Evolutionary conservation across 495 filamentous ascomycete species (phyloP).

Genomic region (Margaritispora aquatica): DNA sequence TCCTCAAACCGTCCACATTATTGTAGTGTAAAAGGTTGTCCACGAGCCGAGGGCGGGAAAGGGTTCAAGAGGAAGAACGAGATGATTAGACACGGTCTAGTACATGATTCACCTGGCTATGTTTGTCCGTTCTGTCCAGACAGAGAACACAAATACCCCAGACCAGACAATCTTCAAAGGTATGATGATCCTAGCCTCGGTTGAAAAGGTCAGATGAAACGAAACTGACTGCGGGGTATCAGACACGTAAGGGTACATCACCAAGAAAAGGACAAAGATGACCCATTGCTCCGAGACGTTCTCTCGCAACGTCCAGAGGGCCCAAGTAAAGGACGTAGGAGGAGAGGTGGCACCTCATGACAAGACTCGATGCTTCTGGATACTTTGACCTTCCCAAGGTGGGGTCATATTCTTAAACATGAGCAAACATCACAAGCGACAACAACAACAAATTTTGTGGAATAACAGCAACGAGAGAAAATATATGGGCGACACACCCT

Average conservation of each 20-base stretch:
- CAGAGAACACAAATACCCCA: conserved; percentile 91
- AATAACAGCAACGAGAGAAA: neutral
- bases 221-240: conserved; percentile 55
- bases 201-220: neutral
- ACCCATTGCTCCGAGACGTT: conserved; percentile 56
- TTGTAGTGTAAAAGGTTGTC: conserved; percentile 75
- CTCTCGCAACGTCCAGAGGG: conserved; percentile 73
- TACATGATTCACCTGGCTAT: conserved; percentile 93
- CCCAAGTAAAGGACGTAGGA: conserved; percentile 72
- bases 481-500: neutral
- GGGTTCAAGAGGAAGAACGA: conserved; percentile 99
- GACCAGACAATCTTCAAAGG: conserved; percentile 97
- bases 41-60: conserved; percentile 75
- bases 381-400: neutral
- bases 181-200: conserved; percentile 43
- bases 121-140: conserved; percentile 96
- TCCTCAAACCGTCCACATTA: conserved; percentile 87
- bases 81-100: conserved; percentile 95
- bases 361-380: conserved; percentile 5
- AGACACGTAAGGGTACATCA: conserved; percentile 77
- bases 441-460: neutral
- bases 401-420: neutral
- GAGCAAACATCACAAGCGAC: neutral
- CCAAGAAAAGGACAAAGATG: conserved; percentile 61
- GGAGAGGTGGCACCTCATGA: conserved; percentile 42